Conservation (phyloP, 345 rosid species). For the Cardiospermum halicacabum region DNA sequence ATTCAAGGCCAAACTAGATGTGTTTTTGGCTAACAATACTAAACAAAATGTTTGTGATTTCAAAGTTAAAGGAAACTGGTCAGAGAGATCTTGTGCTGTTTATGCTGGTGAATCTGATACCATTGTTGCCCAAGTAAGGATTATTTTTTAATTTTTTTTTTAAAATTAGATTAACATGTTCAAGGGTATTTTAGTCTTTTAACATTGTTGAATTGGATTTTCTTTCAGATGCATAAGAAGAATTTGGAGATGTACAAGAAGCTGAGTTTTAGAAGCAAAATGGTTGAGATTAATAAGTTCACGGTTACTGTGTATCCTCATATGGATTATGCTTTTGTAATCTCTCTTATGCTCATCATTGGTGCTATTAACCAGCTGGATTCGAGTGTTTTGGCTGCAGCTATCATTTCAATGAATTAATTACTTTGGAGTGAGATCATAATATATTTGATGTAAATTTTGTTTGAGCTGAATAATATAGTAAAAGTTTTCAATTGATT, state of each 20-base stretch:
- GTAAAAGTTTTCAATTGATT: no score
- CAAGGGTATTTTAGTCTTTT: no score
- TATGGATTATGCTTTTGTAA: slow-evolving; percentile 12
- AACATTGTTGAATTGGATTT: no score
- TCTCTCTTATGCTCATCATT: slow-evolving; percentile 9
- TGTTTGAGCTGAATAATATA: no score
- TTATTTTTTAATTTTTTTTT: neutral
- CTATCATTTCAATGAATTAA: no score
- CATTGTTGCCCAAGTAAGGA: slow-evolving; percentile 21
- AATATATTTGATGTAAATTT: no score
- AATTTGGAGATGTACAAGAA: slow-evolving; percentile 17
- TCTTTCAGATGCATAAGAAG: no score
- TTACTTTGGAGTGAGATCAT: no score
- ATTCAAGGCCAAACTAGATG: slow-evolving; percentile 11
- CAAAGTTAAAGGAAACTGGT: slow-evolving; percentile 22
- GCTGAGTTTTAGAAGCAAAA: neutral
- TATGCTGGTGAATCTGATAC: slow-evolving; percentile 15
- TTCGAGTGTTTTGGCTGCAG: no score
- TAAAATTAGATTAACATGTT: no score
- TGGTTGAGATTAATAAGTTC: slow-evolving; percentile 12
- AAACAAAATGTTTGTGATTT: slow-evolving; percentile 15
- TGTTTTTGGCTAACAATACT: slow-evolving; percentile 20
- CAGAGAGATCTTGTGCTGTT: slow-evolving; percentile 15
- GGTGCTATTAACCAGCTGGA: slow-evolving; percentile 10
- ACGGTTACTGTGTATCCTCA: slow-evolving; percentile 18